Evolutionary conservation across 805 yeast species (phyloP), one percentile per base, ranked within the genome.

Genomic region (Kodamaea kaohsiungensis): DNA sequence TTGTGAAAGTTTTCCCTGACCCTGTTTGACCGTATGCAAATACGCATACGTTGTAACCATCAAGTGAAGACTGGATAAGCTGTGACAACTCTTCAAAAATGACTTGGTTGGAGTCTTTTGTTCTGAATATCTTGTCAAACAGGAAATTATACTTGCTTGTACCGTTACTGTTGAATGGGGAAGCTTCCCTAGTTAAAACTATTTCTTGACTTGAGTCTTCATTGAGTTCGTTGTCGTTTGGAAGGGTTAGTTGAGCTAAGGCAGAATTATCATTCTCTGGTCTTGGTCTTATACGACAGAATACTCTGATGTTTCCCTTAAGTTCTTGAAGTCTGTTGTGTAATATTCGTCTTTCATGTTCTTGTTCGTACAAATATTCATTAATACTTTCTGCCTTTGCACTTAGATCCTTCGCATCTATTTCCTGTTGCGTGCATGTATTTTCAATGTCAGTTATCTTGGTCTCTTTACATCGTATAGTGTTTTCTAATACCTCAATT

Each of bases 11-110:
- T 66, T 93, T 93, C 2, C 99, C 99, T 0, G 98, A 73, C 81
- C 90, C 70, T 0, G 99, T 95, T 69, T 93, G 99, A 0, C 99
- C 99, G 67, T 95, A 93, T 4, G 97, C 97, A 70, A 91, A 91
- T 1, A 95, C 89, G 68, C 98, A 91, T 2, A 91, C 97, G 61
- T 91, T 91, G 64, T 78, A 85, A 0, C 99, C 99, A 69, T 93
- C 96, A 12, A 92, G 68, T 0, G 96, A 59, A 1, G 78, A 73
- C 67, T 91, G 97, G 1, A 93, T 85, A 18, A 93, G 70, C 67
- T 91, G 96, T 1, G 95, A 86, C 0, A 93, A 81, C 63, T 93
- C 99, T 30, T 83, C 87, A 69, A 91, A 95, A 0, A 95, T 81
- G 22, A 82, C 87, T 0, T 59, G 60, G 65, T 93, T 93, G 1